phyloP scores from a whole-genome alignment of 345 rosid genomes.

The Gossypium thurberi region DNA sequence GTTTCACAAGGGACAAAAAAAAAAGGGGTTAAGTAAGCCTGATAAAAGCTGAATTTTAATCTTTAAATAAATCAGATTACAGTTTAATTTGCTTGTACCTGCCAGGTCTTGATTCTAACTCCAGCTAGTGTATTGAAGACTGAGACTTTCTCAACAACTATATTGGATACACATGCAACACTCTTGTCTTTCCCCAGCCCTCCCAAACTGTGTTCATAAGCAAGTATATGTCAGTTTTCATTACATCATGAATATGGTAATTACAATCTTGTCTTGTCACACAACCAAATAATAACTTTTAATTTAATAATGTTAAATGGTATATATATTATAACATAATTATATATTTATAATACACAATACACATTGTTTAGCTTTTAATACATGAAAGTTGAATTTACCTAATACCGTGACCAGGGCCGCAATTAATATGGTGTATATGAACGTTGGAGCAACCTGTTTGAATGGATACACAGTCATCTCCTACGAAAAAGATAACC shows the following conservation, averaged over 20 bases:
- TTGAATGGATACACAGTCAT: slow-evolving; percentile 88
- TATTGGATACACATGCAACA: slow-evolving; percentile 66
- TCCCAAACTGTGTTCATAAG: slow-evolving; percentile 46
- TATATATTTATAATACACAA: too few relatives aligned
- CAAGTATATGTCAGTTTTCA: background rate
- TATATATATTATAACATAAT: too few relatives aligned
- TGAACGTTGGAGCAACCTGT: slow-evolving; percentile 77
- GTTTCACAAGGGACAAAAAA: background rate
- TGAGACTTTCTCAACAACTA: slow-evolving; percentile 51
- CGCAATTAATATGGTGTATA: slow-evolving; percentile 66
- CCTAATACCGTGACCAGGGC: slow-evolving; percentile 98
- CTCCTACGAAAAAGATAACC: slow-evolving; percentile 37
- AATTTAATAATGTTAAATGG: too few relatives aligned
- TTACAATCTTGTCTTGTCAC: background rate
- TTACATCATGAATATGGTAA: background rate
- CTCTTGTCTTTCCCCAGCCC: slow-evolving; percentile 70
- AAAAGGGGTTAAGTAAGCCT: background rate
- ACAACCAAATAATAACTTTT: too few relatives aligned
- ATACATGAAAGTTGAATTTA: slow-evolving; percentile 12
- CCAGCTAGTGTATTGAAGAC: slow-evolving; percentile 55
- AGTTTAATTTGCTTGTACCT: slow-evolving; percentile 30
- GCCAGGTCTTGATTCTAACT: slow-evolving; percentile 92
- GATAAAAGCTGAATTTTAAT: slow-evolving; percentile 1
- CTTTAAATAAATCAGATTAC: background rate
- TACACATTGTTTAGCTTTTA: too few relatives aligned